Evolutionary conservation across 306 rosid genomes (phyloP), one percentile per base, ranked within the genome.

Genomic region (Psophocarpus tetragonolobus): DNA sequence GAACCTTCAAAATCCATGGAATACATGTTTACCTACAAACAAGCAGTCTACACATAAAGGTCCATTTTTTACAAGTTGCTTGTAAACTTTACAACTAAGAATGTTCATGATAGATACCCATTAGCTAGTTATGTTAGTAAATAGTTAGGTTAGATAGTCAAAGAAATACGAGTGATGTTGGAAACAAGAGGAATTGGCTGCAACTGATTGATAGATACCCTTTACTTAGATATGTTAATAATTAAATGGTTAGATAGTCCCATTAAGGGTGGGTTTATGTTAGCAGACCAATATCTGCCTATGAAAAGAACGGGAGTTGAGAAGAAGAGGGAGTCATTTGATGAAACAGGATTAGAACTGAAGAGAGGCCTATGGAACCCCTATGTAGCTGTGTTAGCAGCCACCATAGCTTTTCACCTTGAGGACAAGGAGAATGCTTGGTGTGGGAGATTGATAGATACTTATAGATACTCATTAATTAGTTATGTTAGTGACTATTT

Each of bases 1-100:
- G 29, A 65, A n/a, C 61, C 75, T 30, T 38, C 57, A 68, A 57
- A 76, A 57, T 60, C 44, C 69, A 33, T 39, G 26, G 79, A 66
- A 80, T 73, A 42, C 73, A 24, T 36, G 68, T 57, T 38, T 48
- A 29, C 77, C 29, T 50, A 29, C 41, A 62, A 79, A 78, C 57
- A 68, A 58, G 69, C 26, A 30, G 60, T 77, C 73, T 68, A 61
- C 18, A 64, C 5, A 53, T 26, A 17, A 71, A 61, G 65, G 54
- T 20, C 13, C 68, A 32, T 7, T 18, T 56, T 77, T 18, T 13
- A 5, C 54, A 63, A 35, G 63, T 67, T 47, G 54, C 33, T 68
- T 36, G 32, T 68, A 39, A 35, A 58, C 17, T 26, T 48, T 78
- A 57, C 64, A 58, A 27, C 24, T 26, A 20, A 3, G 23, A 42